Evolutionary conservation across 306 rosid genomes (phyloP).

Genomic region (Citrullus colocynthis): DNA sequence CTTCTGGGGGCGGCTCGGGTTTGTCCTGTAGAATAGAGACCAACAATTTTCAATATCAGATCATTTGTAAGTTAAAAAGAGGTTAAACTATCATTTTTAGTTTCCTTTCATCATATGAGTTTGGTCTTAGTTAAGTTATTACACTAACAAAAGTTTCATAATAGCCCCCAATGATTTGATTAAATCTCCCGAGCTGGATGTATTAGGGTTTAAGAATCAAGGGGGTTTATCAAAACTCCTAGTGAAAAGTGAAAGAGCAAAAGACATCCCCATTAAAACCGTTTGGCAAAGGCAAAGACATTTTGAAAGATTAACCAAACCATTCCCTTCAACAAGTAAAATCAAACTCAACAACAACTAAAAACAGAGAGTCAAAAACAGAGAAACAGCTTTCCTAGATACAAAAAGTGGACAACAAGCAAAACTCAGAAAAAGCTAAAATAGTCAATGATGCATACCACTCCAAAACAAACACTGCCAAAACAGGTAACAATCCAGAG

Average conservation of each 20-base stretch:
- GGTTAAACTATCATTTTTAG: neutral
- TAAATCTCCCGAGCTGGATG: neutral
- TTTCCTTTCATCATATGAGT: neutral
- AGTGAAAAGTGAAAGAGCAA: neutral
- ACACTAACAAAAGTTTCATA: neutral
- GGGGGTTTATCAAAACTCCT: neutral
- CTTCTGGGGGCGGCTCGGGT: slow-evolving; percentile 68
- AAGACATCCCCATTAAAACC: neutral
- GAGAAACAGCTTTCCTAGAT: neutral
- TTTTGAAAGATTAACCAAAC: neutral
- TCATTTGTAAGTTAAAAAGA: neutral
- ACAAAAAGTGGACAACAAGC: neutral
- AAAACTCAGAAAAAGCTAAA: neutral
- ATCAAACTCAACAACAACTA: neutral
- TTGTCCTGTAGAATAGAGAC: slow-evolving; percentile 43
- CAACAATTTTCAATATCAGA: neutral
- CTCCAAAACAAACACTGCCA: neutral
- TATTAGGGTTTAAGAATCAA: neutral
- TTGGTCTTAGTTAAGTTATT: neutral
- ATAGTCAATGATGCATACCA: neutral
- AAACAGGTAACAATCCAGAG: neutral
- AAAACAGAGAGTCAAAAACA: neutral
- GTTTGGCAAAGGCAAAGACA: neutral
- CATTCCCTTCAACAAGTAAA: neutral
- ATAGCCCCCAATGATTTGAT: neutral